These are phyloP conservation scores for Diutina rugosa DNA, from an alignment of 1,139 yeast genomes.

Conservation along the genomic window DNA sequence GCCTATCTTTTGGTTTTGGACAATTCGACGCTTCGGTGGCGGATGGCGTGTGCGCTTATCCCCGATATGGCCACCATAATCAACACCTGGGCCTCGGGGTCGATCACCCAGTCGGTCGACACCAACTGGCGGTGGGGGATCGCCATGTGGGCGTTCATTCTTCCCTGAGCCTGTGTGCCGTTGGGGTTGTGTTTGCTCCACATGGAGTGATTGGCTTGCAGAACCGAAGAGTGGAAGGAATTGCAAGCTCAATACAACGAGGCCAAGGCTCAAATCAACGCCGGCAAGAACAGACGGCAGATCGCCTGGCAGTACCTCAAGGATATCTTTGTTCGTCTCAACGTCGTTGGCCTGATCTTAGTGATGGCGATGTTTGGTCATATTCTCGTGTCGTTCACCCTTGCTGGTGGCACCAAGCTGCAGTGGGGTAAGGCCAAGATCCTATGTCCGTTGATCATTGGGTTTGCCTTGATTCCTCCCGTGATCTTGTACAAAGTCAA, in stretches of 20 bases:
- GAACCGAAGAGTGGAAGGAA: not conserved
- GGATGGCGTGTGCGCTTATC: conserved; percentile 7
- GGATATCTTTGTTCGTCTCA: conserved; percentile 34
- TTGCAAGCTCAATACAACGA: not conserved
- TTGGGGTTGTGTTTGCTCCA: not conserved
- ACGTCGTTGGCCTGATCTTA: conserved; percentile 38
- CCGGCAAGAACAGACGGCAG: not conserved
- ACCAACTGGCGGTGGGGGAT: conserved; percentile 45
- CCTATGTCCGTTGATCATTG: conserved; percentile 55
- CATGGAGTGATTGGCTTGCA: not conserved
- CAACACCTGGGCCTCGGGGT: conserved; percentile 67
- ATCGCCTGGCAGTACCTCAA: not conserved
- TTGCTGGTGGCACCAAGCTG: conserved; percentile 43
- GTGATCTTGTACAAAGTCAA: conserved; percentile 43
- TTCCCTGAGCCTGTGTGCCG: not conserved
- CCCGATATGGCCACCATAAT: conserved; percentile 63
- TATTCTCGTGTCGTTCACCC: conserved; percentile 35
- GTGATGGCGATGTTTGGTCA: conserved; percentile 41
- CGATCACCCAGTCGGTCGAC: conserved; percentile 21
- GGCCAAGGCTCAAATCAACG: not conserved
- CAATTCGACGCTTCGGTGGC: not conserved
- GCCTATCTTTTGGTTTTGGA: not conserved
- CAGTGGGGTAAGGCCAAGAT: conserved; percentile 25
- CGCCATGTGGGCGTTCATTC: conserved; percentile 13
- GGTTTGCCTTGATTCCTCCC: conserved; percentile 41